Percentiles rank a stretch among this genome's conserved stretches.
Evolutionary conservation across 441 rosid genomes (phyloP).

Genomic region (Metrosideros polymorpha): DNA sequence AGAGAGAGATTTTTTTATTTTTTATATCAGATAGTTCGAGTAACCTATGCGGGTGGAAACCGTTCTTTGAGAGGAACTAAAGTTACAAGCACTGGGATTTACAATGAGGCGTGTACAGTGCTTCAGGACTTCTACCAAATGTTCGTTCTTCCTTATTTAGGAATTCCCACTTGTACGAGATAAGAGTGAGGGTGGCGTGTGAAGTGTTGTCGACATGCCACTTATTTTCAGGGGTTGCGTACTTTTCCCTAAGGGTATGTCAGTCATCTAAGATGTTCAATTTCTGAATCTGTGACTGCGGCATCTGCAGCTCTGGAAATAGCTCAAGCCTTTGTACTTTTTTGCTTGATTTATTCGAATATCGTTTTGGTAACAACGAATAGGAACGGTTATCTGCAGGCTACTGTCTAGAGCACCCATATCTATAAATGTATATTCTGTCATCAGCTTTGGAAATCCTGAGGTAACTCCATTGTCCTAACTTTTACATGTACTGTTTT

Average conservation of each 20-base stretch:
- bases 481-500: no score
- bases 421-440: no score
- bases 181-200: background rate
- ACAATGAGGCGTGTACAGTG: background rate
- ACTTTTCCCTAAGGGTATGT: background rate
- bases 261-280: background rate
- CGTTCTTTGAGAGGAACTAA: background rate
- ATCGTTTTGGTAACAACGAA: background rate
- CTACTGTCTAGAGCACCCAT: background rate
- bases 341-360: background rate
- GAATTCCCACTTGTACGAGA: background rate
- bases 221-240: background rate
- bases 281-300: background rate
- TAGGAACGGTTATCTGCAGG: background rate
- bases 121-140: background rate
- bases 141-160: background rate
- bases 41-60: no score
- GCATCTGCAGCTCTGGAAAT: background rate
- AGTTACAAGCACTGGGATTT: background rate
- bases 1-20: background rate
- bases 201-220: background rate
- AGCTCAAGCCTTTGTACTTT: background rate
- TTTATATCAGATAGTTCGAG: background rate
- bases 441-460: background rate
- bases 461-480: no score